Base-by-base conservation (phyloP, 2,329 filamentous ascomycete species). In the Pestalotiopsis sp. region DNA sequence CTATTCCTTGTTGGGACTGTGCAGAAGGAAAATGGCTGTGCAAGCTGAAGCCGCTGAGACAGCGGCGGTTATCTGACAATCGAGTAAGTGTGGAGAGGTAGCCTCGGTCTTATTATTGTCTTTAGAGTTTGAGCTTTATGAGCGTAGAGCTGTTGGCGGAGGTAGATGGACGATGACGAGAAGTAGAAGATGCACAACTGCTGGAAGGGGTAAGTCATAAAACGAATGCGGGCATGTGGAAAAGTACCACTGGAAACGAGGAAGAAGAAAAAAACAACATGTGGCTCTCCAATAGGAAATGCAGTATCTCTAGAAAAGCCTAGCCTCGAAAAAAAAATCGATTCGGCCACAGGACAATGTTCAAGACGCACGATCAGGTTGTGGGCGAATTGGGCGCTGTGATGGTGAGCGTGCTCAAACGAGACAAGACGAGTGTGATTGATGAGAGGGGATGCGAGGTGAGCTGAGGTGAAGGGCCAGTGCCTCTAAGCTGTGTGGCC, bases 1-100 rank as follows among this genome's bases (percentile, higher is more conserved):
- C 73, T 75, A 75, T 75, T 70, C 73, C 73, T 66, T 72, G 74
- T 75, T 75, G 70, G 72, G 74, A 68, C 70, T 70, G 68, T 60
- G 69, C 66, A 71, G 73, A 64, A 70, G 69, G 69, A 72, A 72
- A 67, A 65, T 68, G 70, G 75, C 77, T 70, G 75, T 72, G 75
- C 74, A 76, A 76, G 73, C 72, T 74, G 73, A 70, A 69, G 68
- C 69, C 70, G 74, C 72, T 77, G 71, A 78, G 76, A 77, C 76
- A 77, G 72, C 70, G 68, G 73, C 74, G 76, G 73, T 73, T 73
- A 62, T 68, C 68, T 67, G 70, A 74, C 73, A 74, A 73, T 65
- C 68, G 68, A 65, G 68, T 65, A 70, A 69, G 68, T 70, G 72
- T 71, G 69, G 72, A 72, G 67, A 72, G 66, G 67, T 74, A 67